Evolutionary conservation across 768 basidiomycete species (phyloP), one percentile per base, ranked within the genome.

Genomic region (Pisolithus tinctorius): DNA sequence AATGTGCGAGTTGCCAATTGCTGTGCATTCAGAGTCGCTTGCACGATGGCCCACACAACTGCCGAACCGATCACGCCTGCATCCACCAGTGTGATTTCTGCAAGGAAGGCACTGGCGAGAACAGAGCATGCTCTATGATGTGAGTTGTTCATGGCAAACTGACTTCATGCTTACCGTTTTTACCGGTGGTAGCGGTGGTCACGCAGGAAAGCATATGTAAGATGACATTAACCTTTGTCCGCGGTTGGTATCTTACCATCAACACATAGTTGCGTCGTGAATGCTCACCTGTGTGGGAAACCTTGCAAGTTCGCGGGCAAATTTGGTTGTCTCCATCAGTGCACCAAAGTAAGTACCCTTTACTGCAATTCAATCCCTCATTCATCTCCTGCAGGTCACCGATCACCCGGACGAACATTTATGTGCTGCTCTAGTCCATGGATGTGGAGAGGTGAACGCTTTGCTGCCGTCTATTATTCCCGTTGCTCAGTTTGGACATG

Each of bases 251-350:
- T 64, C 65, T 17, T 81, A 80, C 56, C 53, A 58, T 26, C 61
- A 34, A 11, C 13, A 11, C 1, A 72, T 34, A 84, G 83, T 50
- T 84, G 82, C 54, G 64, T 72, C 29, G 69, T 75, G 1, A 74
- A 71, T 27, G 58, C 65, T 26, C 82, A 85, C 66, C 58, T 83
- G 16, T 84, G 82, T 43, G 83, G 81, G 8, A 67, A 75, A 45
- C 58, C 63, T 8, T 84, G 83, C 59, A 60, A 60, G 31, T 65
- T 81, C 11, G 58, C 59, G 4, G 75, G 71, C 29, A 77, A 70
- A 49, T 63, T 65, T 37, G 83, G 82, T 0, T 84, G 83, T 53
- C 62, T 80, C 25, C 64, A 62, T 6, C 60, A 73, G 20, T 84
- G 83, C 51, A 72, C 73, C 4, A 78, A 80, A 68, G 82, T 80